phyloP scores from a whole-genome alignment of 2,329 filamentous ascomycete species.

The Penicillium sp. region DNA sequence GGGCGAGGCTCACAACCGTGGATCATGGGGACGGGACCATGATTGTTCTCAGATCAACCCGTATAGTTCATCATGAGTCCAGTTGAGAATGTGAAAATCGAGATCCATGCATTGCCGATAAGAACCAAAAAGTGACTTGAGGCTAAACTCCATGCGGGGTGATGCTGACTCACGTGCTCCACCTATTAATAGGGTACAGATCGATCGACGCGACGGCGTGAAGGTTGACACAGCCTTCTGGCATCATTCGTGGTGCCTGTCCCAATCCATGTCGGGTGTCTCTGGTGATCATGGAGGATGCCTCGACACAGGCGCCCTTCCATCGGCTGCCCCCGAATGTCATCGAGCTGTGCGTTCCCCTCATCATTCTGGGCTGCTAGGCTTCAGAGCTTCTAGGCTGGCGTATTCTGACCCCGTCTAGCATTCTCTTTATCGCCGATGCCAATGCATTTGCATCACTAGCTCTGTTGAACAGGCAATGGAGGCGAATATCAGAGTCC shows the following conservation, averaged over 20 bases:
- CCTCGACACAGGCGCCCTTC: conserved; percentile 14
- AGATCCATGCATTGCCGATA: not conserved
- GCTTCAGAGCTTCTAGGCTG: not conserved
- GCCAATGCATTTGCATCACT: conserved; percentile 49
- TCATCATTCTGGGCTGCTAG: not conserved
- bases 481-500: conserved; percentile 44
- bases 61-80: conserved; percentile 7
- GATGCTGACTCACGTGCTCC: conserved; percentile 16
- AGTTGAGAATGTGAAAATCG: not conserved
- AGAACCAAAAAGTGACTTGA: not conserved
- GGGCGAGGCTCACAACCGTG: conserved; percentile 6
- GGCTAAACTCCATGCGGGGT: conserved; percentile 11
- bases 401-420: conserved; percentile 28
- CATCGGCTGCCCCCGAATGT: conserved; percentile 22
- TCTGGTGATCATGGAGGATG: conserved; percentile 25
- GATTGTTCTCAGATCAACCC: not conserved
- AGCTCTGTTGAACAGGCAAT: conserved; percentile 44
- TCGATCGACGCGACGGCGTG: conserved; percentile 16
- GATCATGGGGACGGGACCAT: conserved; percentile 1
- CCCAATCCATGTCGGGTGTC: conserved; percentile 18
- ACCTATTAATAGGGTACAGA: conserved; percentile 15
- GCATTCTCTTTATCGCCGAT: conserved; percentile 48
- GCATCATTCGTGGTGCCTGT: conserved; percentile 11
- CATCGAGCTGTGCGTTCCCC: conserved; percentile 21
- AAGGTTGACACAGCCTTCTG: conserved; percentile 21